Percentiles rank a stretch among this genome's conserved stretches.
These are phyloP conservation scores for Cercospora citrullina DNA, from an alignment of 2,329 filamentous ascomycete species.

Conservation along the genomic window DNA sequence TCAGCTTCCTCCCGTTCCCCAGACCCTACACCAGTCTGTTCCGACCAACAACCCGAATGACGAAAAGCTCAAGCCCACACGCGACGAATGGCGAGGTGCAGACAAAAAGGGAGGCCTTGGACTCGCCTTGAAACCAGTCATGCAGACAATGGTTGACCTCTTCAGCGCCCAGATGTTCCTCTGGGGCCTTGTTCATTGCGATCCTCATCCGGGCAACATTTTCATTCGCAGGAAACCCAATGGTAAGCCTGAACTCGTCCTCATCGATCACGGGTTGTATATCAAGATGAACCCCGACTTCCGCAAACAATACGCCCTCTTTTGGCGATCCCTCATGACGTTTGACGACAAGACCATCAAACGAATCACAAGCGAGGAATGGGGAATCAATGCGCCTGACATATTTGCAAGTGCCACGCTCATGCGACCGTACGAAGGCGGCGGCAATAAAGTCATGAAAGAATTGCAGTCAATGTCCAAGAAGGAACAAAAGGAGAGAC, in stretches of 20 bases:
- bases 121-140: constrained; percentile 78
- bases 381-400: constrained; percentile 88
- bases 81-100: constrained; percentile 73
- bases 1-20: constrained; percentile 55
- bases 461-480: constrained; percentile 52
- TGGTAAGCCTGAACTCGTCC: constrained; percentile 83
- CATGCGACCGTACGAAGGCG: constrained; percentile 86
- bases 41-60: constrained; percentile 53
- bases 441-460: constrained; percentile 66
- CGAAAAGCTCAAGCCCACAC: constrained; percentile 73
- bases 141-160: constrained; percentile 94
- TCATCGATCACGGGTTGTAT: constrained; percentile 97
- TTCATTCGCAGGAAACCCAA: constrained; percentile 83
- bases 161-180: constrained; percentile 99
- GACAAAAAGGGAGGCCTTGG: constrained; percentile 78
- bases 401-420: constrained; percentile 89
- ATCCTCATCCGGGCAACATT: constrained; percentile 96
- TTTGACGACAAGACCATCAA: constrained; percentile 83
- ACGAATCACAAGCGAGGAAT: constrained; percentile 68
- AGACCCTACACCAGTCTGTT: constrained; percentile 28
- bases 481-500: constrained; percentile 57
- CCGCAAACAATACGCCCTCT: constrained; percentile 78
- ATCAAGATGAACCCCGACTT: constrained; percentile 84
- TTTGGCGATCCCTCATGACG: constrained; percentile 93
- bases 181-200: constrained; percentile 93